Percentiles rank a stretch among this genome's conserved stretches.
phyloP scores from a whole-genome alignment of 352 stramenopile genomes.

The Pythium apleroticum region DNA sequence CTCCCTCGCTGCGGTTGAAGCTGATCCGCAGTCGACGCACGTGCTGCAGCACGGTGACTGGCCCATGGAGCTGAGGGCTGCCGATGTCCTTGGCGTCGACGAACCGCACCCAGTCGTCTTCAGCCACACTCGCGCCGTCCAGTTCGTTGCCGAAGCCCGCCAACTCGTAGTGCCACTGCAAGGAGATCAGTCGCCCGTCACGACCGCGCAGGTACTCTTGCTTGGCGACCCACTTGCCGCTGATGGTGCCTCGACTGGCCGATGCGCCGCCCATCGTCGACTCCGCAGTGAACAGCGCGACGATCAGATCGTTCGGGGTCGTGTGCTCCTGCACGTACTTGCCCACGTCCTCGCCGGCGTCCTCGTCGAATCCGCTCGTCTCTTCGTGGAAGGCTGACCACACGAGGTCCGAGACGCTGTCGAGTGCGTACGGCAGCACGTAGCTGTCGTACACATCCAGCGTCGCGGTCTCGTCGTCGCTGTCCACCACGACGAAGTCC shows the following conservation, averaged over 20 bases:
- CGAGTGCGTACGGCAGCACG: not conserved
- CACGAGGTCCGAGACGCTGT: not conserved
- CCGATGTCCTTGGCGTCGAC: constrained; percentile 3
- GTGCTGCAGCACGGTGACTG: constrained; percentile 19
- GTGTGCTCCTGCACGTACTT: not conserved
- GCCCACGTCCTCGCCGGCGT: not conserved
- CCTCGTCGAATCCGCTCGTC: not conserved
- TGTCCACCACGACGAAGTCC: not conserved
- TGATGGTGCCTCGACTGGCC: constrained; percentile 2
- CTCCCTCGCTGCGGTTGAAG: not conserved
- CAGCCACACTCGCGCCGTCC: not conserved
- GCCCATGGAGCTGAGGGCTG: constrained; percentile 5
- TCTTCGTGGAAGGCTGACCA: not conserved
- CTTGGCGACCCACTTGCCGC: constrained; percentile 7
- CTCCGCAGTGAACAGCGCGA: not conserved
- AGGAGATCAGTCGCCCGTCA: not conserved
- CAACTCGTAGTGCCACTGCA: not conserved
- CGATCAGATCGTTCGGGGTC: not conserved
- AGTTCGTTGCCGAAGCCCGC: constrained; percentile 14
- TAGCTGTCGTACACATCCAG: not conserved
- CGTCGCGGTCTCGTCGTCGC: not conserved
- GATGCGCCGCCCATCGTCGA: constrained; percentile 2
- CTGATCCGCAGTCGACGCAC: constrained; percentile 9
- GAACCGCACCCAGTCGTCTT: constrained; percentile 15
- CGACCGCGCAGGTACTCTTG: not conserved